Evolutionary conservation across 441 rosid genomes (phyloP).

Genomic region (Erodium texanum): DNA sequence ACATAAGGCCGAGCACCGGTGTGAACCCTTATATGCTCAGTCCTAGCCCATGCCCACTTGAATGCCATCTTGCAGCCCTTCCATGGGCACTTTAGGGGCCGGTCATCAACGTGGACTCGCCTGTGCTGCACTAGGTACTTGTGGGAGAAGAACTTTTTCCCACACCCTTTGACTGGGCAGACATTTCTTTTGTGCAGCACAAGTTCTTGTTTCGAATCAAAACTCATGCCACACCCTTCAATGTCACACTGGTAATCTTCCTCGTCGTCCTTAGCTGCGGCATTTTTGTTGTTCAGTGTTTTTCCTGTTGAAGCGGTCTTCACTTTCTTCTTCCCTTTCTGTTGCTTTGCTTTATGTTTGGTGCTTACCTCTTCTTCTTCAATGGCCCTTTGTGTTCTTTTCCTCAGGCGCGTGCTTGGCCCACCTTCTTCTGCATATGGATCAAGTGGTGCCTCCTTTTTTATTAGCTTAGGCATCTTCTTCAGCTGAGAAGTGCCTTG

Average conservation of each 20-base stretch:
- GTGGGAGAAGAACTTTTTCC: slow-evolving; percentile 87
- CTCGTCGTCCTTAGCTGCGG: slow-evolving; percentile 39
- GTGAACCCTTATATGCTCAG: slow-evolving; percentile 95
- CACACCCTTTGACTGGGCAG: slow-evolving; percentile 89
- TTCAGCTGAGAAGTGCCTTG: slow-evolving; percentile 6
- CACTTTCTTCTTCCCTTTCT: slow-evolving; percentile 35
- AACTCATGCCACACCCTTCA: slow-evolving; percentile 92
- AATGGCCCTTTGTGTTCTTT: slow-evolving; percentile 41
- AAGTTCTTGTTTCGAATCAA: slow-evolving; percentile 61
- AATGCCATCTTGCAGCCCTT: slow-evolving; percentile 97
- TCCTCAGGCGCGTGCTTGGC: slow-evolving; percentile 80
- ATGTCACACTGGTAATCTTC: slow-evolving; percentile 68
- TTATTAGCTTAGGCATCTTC: slow-evolving; percentile 26
- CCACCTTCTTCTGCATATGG: slow-evolving; percentile 44
- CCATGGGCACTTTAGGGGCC: slow-evolving; percentile 99
- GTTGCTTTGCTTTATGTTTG: slow-evolving; percentile 47
- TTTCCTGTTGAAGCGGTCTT: slow-evolving; percentile 29
- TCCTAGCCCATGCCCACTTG: slow-evolving; percentile 99
- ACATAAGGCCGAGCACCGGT: slow-evolving; percentile 98
- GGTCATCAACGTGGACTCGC: slow-evolving; percentile 81
- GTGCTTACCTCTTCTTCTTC: slow-evolving; percentile 24
- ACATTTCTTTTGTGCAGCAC: slow-evolving; percentile 70
- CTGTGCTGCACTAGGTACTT: slow-evolving; percentile 94
- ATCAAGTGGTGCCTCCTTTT: slow-evolving; percentile 31
- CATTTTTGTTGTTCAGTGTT: slow-evolving; percentile 24